Percentiles rank a stretch among this genome's conserved stretches.
These are phyloP conservation scores for Puya raimondii DNA, from an alignment of 176 grass and related monocot species.

Conservation along the genomic window DNA sequence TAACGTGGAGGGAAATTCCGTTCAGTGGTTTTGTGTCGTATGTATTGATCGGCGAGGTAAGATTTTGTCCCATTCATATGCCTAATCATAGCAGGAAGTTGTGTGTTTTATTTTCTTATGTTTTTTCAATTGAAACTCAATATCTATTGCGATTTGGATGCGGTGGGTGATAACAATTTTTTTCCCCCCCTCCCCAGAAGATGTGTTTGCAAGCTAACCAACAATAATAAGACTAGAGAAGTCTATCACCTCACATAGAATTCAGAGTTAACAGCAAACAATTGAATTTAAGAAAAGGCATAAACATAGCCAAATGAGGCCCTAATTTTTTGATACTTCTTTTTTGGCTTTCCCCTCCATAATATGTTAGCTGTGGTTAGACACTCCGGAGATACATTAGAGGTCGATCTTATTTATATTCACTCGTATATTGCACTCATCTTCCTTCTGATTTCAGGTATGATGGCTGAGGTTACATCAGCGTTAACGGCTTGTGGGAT, in stretches of 20 bases:
- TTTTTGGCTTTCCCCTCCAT: neutral
- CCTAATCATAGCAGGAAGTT: constrained; percentile 12
- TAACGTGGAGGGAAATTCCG: constrained; percentile 51
- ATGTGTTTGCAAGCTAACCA: no score
- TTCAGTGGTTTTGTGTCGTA: constrained; percentile 83
- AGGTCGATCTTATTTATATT: neutral
- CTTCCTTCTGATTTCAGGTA: constrained; percentile 47
- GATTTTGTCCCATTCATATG: constrained; percentile 10
- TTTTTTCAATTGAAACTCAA: neutral
- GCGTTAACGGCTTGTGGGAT: constrained; percentile 78
- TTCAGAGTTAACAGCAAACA: no score
- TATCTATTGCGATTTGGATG: neutral
- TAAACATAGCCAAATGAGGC: no score
- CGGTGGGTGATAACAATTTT: no score
- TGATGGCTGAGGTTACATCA: constrained; percentile 83
- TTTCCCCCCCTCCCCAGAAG: no score
- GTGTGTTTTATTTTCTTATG: neutral
- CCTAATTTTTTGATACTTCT: no score
- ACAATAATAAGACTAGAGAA: no score
- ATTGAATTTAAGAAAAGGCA: no score
- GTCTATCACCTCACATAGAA: no score
- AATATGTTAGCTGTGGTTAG: neutral
- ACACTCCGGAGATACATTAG: neutral
- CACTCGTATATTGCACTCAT: constrained; percentile 9
- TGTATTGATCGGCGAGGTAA: constrained; percentile 81